These are phyloP conservation scores for Colletotrichum agaves DNA, from an alignment of 2,329 filamentous ascomycete species.

Conservation along the genomic window DNA sequence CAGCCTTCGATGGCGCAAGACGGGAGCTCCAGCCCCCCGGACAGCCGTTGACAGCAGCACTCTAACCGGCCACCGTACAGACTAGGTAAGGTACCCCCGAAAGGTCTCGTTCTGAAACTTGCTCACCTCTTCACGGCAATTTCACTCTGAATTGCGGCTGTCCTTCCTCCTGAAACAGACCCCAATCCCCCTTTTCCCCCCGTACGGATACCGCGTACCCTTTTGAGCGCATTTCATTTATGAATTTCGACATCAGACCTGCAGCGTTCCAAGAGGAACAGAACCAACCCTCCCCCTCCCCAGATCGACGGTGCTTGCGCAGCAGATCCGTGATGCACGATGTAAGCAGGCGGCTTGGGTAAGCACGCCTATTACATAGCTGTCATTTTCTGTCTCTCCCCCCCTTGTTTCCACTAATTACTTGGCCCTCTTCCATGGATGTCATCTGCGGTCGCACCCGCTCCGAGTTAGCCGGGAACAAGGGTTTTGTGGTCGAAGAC, in stretches of 20 bases:
- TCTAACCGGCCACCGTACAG: slow-evolving; percentile 10
- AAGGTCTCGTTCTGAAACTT: slow-evolving; percentile 38
- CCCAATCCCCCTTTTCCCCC: slow-evolving; percentile 13
- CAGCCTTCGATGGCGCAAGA: slow-evolving; percentile 35
- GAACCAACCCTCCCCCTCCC: slow-evolving; percentile 5
- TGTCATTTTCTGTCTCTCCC: neutral
- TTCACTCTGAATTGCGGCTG: neutral
- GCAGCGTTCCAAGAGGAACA: slow-evolving; percentile 1
- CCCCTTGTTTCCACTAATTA: neutral
- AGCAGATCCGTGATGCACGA: slow-evolving; percentile 22
- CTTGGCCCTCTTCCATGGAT: slow-evolving; percentile 15
- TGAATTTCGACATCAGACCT: neutral
- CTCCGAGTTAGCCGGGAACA: slow-evolving; percentile 10
- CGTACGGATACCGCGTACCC: neutral
- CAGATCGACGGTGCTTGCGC: slow-evolving; percentile 35
- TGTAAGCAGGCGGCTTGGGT: slow-evolving; percentile 19
- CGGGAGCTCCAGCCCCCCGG: neutral
- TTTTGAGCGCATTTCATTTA: slow-evolving; percentile 34
- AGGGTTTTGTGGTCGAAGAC: neutral
- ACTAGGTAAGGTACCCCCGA: slow-evolving; percentile 14
- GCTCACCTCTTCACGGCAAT: slow-evolving; percentile 26
- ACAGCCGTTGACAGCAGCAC: neutral
- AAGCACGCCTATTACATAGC: neutral
- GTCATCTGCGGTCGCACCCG: slow-evolving; percentile 33
- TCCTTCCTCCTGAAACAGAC: slow-evolving; percentile 32